Evolutionary conservation across 2,329 filamentous ascomycete genomes (phyloP).

Genomic region (Ophiocordyceps sinensis): DNA sequence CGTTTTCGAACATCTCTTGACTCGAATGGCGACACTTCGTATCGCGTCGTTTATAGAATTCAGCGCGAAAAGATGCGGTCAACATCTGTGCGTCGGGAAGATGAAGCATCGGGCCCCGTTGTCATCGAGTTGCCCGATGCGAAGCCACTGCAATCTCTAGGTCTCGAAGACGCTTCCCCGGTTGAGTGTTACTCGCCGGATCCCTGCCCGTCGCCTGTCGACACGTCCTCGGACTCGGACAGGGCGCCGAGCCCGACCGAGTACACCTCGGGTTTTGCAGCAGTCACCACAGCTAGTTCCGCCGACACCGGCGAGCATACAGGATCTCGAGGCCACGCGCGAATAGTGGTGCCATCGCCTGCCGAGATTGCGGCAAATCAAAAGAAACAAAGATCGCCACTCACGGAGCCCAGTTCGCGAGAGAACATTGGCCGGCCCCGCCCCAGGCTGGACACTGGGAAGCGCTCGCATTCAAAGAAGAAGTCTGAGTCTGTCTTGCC

Average conservation of each 20-base stretch:
- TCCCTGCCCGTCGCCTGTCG: background rate
- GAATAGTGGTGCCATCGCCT: background rate
- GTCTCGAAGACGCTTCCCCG: background rate
- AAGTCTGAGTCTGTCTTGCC: constrained; percentile 11
- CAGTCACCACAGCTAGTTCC: background rate
- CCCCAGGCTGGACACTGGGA: constrained; percentile 1
- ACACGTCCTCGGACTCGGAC: background rate
- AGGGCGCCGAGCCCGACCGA: background rate
- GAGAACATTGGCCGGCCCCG: constrained; percentile 5
- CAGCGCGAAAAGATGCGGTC: constrained; percentile 34
- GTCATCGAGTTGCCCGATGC: constrained; percentile 15
- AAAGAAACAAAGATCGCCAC: constrained; percentile 27
- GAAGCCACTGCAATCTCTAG: constrained; percentile 1
- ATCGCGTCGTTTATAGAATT: constrained; percentile 45
- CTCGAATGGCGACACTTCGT: constrained; percentile 19
- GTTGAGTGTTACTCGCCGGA: background rate
- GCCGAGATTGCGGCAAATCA: constrained; percentile 23
- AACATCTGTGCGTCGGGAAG: constrained; percentile 22
- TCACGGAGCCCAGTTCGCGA: constrained; percentile 7
- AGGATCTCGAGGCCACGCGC: background rate
- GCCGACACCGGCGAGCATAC: constrained; percentile 7
- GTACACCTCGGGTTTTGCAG: background rate
- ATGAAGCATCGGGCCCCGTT: constrained; percentile 11
- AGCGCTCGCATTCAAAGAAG: constrained; percentile 12
- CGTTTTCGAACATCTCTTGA: constrained; percentile 5